Percentiles rank a stretch among this genome's conserved stretches.
Evolutionary conservation across 257 asterid genomes (phyloP).

Genomic region (Verbascum thapsus): DNA sequence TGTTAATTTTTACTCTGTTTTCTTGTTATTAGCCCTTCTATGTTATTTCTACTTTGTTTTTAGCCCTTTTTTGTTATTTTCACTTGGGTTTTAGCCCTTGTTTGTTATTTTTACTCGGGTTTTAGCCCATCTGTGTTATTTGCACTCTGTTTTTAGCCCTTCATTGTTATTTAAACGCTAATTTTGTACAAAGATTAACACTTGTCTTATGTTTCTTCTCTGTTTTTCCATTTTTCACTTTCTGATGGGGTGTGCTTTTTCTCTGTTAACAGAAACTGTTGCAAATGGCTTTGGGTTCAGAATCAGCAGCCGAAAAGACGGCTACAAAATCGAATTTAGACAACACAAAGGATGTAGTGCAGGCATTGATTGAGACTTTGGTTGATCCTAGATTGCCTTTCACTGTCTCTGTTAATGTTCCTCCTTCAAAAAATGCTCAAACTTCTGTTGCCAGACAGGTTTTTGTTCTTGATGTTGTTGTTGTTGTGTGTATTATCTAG

Average conservation of each 20-base stretch:
- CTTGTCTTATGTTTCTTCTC: background rate
- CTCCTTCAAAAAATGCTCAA: conserved; percentile 45
- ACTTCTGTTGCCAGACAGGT: conserved; percentile 67
- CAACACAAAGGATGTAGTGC: too few relatives aligned
- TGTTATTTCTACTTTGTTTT: too few relatives aligned
- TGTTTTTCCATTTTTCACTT: background rate
- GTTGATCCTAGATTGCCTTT: conserved; percentile 56
- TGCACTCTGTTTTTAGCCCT: background rate
- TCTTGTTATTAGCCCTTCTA: background rate
- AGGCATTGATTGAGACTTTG: conserved; percentile 46
- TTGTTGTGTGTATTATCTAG: conserved; percentile 16
- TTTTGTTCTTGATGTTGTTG: too few relatives aligned
- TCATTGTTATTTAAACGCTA: background rate
- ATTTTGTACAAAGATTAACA: background rate
- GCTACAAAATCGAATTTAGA: too few relatives aligned
- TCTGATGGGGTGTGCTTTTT: background rate
- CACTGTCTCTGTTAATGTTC: conserved; percentile 22
- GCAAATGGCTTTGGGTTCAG: too few relatives aligned
- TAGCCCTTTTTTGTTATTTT: too few relatives aligned
- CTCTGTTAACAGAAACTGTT: background rate
- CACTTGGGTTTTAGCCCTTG: too few relatives aligned
- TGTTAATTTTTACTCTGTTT: background rate
- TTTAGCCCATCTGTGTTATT: background rate
- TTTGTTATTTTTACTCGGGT: background rate
- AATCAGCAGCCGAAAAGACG: too few relatives aligned